Base-by-base conservation (phyloP, 2,329 filamentous ascomycete genomes). In the Phyllosticta citrichinensis region DNA sequence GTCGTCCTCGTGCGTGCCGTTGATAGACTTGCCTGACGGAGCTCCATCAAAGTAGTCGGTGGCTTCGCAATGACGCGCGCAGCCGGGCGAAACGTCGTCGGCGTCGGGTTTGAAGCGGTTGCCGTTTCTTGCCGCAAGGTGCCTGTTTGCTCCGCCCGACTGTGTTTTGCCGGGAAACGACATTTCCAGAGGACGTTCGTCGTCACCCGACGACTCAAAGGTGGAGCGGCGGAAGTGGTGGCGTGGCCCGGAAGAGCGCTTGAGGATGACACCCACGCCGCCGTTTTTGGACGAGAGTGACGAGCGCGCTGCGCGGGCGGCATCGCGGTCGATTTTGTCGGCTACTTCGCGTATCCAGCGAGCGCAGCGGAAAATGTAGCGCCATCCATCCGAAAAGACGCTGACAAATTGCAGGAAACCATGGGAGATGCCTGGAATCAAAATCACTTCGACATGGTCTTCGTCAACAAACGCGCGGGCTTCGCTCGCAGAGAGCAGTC, bases 371-470 rank as follows among this genome's bases (percentile, higher is more conserved):
- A 88, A 84, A 67, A 97, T 89, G 69, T 95, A 87, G 68, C 87
- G 88, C 89, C 91, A 96, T 1, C 89, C 92, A 9, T 94, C 90
- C 0, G 91, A 91, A 67, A 95, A 99, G 3, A 97, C 79, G 0
- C 84, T 81, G 0, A 91, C 90, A 70, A 99, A 96, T 70, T 97
- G 92, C 67, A 97, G 76, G 73, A 99, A 99, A 0, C 94, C 94
- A 69, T 99, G 94, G 3, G 87, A 91, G 56, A 96, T 90, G 0
- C 93, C 92, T 0, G 92, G 91, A 4, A 99, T 86, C 24, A 97
- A 79, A 19, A 86, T 83, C 1, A 97, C 89, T 69, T 97, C 91
- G 0, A 91, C 86, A 58, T 87, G 83, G 52, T 91, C 87, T 67
- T 85, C 84, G 66, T 89, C 88, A 62, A 88, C 79, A 66, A 91